Evolutionary conservation across 2,329 filamentous ascomycete species (phyloP), one percentile per base, ranked within the genome.

Genomic region (Fusarium coffeatum): DNA sequence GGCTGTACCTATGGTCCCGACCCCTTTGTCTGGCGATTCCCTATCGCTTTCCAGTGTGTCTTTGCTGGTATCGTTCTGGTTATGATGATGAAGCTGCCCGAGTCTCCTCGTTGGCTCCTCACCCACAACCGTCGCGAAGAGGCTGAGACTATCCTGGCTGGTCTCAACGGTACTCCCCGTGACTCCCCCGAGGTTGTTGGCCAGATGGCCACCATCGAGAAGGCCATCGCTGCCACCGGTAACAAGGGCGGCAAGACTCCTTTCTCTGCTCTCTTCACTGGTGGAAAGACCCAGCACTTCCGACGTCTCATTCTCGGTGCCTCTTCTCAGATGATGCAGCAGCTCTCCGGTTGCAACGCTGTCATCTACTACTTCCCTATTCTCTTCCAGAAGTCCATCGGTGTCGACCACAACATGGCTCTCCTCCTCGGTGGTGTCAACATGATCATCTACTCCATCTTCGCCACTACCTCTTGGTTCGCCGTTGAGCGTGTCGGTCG

Each of bases 271-370:
- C 82, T 90, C 3, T 83, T 90, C 73, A 90, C 87, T 6, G 83
- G 84, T 50, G 88, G 89, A 64, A 89, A 88, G 79, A 90, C 87
- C 0, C 89, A 91, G 78, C 88, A 91, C 74, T 86, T 90, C 79
- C 85, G 89, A 8, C 84, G 89, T 40, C 88, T 90, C 83, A 68
- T 90, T 55, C 83, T 91, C 6, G 89, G 88, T 10, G 82, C 85
- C 2, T 85, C 83, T 15, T 84, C 84, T 20, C 88, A 90, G 76
- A 81, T 90, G 47, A 87, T 90, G 83, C 88, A 90, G 76, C 89
- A 90, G 71, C 79, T 89, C n/a, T 85, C 83, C 20, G 87, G 86
- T 3, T 88, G 86, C 78, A 87, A 87, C 69, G 84, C 87, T 3
- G 83, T 90, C 72, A 85, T 87, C 59, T 89, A 89, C 78, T 90